Evolutionary conservation across 345 rosid species (phyloP).

Genomic region (Eucalyptus cloeziana): DNA sequence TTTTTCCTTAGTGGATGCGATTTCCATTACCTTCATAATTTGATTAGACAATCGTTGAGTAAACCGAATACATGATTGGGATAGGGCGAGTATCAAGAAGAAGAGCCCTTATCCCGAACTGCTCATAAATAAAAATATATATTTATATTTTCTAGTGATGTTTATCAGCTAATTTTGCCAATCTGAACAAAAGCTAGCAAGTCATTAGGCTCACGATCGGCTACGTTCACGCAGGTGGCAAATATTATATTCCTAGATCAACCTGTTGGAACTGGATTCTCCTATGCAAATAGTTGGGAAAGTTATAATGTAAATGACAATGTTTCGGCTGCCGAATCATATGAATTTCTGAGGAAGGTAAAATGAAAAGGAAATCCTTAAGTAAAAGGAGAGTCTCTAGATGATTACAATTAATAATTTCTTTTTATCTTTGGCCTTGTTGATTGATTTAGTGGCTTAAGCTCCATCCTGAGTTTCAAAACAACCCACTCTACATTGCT

Average conservation of each 20-base stretch:
- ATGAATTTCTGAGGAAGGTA: slow-evolving; percentile 15
- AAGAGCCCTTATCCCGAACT: too few species aligned
- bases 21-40: too few species aligned
- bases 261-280: slow-evolving; percentile 26
- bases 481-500: slow-evolving; percentile 9
- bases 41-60: too few species aligned
- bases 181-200: too few species aligned
- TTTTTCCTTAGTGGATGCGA: too few species aligned
- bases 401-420: too few species aligned
- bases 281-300: slow-evolving; percentile 8
- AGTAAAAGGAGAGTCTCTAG: background rate
- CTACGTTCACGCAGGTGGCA: background rate
- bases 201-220: too few species aligned
- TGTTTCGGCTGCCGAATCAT: background rate
- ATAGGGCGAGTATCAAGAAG: too few species aligned
- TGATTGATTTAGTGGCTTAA: slow-evolving; percentile 9
- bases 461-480: slow-evolving; percentile 7
- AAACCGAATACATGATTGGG: too few species aligned
- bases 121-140: too few species aligned
- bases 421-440: background rate
- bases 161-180: too few species aligned
- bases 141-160: background rate
- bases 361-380: background rate
- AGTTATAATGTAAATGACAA: background rate
- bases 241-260: slow-evolving; percentile 17